phyloP scores from a whole-genome alignment of 129 eudicot genomes.

The Helianthus tuberosus region DNA sequence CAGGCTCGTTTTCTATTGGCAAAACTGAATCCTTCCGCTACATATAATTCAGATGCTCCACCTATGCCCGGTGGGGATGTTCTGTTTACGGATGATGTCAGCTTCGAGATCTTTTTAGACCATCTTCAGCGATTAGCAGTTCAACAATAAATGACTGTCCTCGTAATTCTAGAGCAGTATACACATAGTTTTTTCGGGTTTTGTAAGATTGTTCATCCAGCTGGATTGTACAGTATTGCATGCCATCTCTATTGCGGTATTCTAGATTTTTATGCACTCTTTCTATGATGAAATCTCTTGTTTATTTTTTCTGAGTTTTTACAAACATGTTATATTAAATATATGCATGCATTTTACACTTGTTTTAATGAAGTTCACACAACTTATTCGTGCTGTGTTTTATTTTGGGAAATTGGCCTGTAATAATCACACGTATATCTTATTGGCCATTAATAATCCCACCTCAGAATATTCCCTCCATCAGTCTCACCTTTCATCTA shows the following conservation, averaged over 20 bases:
- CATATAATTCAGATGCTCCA: constrained; percentile 83
- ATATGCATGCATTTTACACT: background rate
- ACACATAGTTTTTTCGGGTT: constrained; percentile 41
- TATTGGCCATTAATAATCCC: too few species aligned
- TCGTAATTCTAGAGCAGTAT: constrained; percentile 33
- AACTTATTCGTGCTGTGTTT: constrained; percentile 1
- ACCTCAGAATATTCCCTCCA: too few species aligned
- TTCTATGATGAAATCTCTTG: background rate
- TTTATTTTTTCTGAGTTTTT: background rate
- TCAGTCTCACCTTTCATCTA: too few species aligned
- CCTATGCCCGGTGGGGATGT: constrained; percentile 82
- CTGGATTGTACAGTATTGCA: constrained; percentile 52
- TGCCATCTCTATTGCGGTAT: constrained; percentile 25
- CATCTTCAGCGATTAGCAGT: constrained; percentile 97
- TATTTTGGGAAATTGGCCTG: too few species aligned
- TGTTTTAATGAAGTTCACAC: background rate
- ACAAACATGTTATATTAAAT: background rate
- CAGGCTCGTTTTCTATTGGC: constrained; percentile 99
- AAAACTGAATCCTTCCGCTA: constrained; percentile 93
- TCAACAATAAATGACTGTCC: constrained; percentile 64
- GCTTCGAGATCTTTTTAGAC: constrained; percentile 91
- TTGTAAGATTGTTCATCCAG: constrained; percentile 46
- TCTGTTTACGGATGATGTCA: constrained; percentile 94
- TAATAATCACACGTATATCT: too few species aligned
- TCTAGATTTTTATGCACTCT: background rate